Evolutionary conservation across 2,329 filamentous ascomycete species (phyloP).

Genomic region (Monosporascus cannonballus): DNA sequence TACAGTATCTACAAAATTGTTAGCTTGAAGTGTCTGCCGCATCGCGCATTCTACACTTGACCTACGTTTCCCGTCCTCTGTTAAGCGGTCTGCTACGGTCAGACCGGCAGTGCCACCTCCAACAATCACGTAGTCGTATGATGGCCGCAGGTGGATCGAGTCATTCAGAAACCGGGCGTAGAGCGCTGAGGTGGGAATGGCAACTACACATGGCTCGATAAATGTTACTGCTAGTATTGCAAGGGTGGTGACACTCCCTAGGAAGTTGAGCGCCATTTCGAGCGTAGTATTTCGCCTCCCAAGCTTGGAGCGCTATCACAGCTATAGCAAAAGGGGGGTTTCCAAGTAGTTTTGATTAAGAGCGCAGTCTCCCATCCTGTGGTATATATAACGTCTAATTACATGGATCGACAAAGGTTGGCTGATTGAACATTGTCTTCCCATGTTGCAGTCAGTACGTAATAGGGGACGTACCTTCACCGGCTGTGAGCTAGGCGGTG

Average conservation of each 20-base stretch:
- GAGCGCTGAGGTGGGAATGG: not conserved
- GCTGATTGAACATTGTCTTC: too few relatives aligned
- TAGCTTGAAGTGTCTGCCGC: not conserved
- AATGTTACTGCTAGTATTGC: not conserved
- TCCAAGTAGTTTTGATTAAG: too few relatives aligned
- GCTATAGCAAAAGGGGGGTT: too few relatives aligned
- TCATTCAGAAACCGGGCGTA: not conserved
- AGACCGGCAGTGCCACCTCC: slow-evolving; percentile 22
- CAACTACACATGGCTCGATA: not conserved
- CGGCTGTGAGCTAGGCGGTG: too few relatives aligned
- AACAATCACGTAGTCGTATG: slow-evolving; percentile 23
- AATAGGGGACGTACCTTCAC: too few relatives aligned
- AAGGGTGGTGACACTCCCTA: not conserved
- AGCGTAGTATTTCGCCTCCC: too few relatives aligned
- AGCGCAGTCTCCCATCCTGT: too few relatives aligned
- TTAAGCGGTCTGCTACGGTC: slow-evolving; percentile 22
- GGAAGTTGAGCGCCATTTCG: not conserved
- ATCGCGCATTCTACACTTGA: not conserved
- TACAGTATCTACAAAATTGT: slow-evolving; percentile 14
- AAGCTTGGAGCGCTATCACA: too few relatives aligned
- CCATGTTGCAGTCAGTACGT: too few relatives aligned
- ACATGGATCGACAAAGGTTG: too few relatives aligned
- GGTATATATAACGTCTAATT: too few relatives aligned
- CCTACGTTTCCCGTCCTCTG: slow-evolving; percentile 21
- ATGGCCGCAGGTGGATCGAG: slow-evolving; percentile 3